A percentile compares a stretch with the other conserved stretches of the same genome.
Conservation (phyloP, 805 yeast species). For the Saccharomyces jurei region DNA sequence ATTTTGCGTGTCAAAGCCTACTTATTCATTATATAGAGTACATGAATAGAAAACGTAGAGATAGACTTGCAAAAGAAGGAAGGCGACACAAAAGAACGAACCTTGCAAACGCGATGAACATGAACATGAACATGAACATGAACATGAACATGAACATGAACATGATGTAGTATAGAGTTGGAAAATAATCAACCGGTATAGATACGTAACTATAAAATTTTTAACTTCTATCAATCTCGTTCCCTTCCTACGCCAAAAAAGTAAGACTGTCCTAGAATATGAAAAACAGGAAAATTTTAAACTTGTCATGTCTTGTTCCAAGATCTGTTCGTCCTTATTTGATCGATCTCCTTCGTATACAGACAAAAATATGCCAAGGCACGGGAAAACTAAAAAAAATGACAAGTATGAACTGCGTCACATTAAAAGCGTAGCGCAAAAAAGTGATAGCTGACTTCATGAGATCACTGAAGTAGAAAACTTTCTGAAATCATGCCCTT, state of each 20-base stretch:
- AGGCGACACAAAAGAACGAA: neutral
- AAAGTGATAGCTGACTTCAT: neutral
- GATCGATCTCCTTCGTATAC: neutral
- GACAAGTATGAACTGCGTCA: neutral
- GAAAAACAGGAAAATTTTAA: neutral
- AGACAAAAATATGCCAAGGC: neutral
- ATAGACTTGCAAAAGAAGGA: neutral
- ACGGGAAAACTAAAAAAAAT: neutral
- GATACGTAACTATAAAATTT: neutral
- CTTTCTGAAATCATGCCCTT: neutral
- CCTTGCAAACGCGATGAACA: neutral
- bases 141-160: neutral
- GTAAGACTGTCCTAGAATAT: neutral
- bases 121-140: neutral
- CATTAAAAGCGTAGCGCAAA: neutral
- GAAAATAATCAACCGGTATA: neutral
- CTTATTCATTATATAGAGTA: constrained; percentile 9
- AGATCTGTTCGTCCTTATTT: neutral
- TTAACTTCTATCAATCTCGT: neutral
- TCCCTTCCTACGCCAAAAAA: neutral
- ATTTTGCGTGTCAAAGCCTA: constrained; percentile 10
- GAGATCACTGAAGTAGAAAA: neutral
- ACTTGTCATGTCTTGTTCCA: neutral
- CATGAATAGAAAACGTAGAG: neutral
- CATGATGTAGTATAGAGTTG: neutral